These are phyloP conservation scores for Suillus brevipes DNA, from an alignment of 768 basidiomycete species.

Conservation along the genomic window DNA sequence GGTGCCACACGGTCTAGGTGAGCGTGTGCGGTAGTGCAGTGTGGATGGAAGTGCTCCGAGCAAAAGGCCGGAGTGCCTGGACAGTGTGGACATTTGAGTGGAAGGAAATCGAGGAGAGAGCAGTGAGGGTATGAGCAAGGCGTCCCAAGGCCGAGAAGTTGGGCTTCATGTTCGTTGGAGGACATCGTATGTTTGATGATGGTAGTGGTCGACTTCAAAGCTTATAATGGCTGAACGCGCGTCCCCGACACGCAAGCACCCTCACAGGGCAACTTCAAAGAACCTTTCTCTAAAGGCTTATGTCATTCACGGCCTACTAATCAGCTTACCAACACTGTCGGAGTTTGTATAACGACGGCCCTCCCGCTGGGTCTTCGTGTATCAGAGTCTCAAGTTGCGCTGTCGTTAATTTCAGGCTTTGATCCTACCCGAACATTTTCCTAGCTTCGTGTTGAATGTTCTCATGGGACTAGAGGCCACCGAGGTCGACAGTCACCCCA, in stretches of 20 bases:
- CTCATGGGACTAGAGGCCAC: too few species aligned
- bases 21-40: constrained; percentile 61
- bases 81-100: constrained; percentile 87
- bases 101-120: constrained; percentile 77
- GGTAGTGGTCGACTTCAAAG: constrained; percentile 1
- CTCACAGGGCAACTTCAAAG: neutral
- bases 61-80: constrained; percentile 55
- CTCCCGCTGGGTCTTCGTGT: too few species aligned
- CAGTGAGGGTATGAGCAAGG: constrained; percentile 72
- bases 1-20: constrained; percentile 75
- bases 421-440: too few species aligned
- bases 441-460: too few species aligned
- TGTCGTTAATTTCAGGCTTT: too few species aligned
- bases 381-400: too few species aligned
- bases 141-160: constrained; percentile 65
- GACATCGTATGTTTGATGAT: constrained; percentile 23
- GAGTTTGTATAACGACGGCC: too few species aligned
- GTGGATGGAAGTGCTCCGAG: constrained; percentile 73
- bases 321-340: too few species aligned
- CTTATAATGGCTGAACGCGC: constrained; percentile 30
- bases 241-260: constrained; percentile 24
- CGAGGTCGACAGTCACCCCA: too few species aligned
- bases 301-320: neutral
- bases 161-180: constrained; percentile 43
- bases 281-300: neutral